Evolutionary conservation across 129 eudicot species (phyloP).

Genomic region (Flaveria sonorensis): DNA sequence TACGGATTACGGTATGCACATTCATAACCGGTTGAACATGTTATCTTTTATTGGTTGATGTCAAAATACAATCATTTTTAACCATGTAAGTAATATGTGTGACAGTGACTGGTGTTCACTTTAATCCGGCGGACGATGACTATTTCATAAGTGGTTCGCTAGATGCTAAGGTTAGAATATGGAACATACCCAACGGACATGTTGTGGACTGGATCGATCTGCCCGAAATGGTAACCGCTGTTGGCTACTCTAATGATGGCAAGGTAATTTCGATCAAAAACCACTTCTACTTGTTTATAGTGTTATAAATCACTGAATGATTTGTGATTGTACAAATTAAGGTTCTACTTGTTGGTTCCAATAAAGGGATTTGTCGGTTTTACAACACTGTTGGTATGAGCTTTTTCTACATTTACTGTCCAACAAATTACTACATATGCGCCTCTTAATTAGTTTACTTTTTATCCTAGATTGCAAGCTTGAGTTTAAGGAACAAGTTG

Average conservation of each 20-base stretch:
- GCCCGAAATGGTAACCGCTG: constrained; percentile 47
- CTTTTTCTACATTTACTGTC: background rate
- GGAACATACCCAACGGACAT: constrained; percentile 41
- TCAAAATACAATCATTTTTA: background rate
- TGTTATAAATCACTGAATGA: background rate
- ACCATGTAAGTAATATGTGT: constrained; percentile 15
- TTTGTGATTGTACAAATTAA: constrained; percentile 33
- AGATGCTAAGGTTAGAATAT: constrained; percentile 51
- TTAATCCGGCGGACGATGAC: constrained; percentile 41
- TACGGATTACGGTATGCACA: constrained; percentile 41
- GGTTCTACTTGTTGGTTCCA: constrained; percentile 80
- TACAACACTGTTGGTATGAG: constrained; percentile 62
- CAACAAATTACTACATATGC: background rate
- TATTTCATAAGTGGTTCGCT: constrained; percentile 48
- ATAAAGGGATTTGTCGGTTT: constrained; percentile 67
- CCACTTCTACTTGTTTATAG: background rate
- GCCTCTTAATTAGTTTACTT: background rate
- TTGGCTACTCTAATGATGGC: constrained; percentile 44
- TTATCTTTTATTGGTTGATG: background rate
- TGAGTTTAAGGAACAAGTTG: constrained; percentile 58
- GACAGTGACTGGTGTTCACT: constrained; percentile 50
- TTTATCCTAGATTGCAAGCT: constrained; percentile 55
- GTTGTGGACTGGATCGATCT: constrained; percentile 47
- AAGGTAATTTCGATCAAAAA: constrained; percentile 27
- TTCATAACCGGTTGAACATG: background rate